These are phyloP conservation scores for Colletotrichum graminicola DNA, from an alignment of 2,329 filamentous ascomycete species.

Conservation along the genomic window DNA sequence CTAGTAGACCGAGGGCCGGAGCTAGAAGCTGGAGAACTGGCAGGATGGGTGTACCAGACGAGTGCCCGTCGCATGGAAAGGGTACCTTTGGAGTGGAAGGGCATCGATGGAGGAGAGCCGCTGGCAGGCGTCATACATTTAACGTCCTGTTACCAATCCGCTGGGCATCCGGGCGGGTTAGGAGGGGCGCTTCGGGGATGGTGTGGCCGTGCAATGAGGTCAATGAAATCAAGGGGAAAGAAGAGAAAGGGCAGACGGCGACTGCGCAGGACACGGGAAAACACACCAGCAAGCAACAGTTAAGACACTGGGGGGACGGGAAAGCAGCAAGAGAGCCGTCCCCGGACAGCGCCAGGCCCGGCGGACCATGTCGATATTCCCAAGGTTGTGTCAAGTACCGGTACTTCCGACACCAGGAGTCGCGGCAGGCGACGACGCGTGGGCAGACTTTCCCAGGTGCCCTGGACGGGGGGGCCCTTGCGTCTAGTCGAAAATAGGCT, in stretches of 20 bases:
- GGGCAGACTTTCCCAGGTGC: conserved; percentile 27
- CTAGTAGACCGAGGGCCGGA: conserved; percentile 41
- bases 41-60: conserved; percentile 29
- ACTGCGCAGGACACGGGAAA: not conserved
- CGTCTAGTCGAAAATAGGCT: conserved; percentile 30
- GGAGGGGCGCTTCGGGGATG: conserved; percentile 38
- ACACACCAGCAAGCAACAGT: conserved; percentile 18
- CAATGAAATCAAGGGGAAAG: conserved; percentile 34
- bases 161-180: conserved; percentile 33
- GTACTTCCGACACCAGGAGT: conserved; percentile 20
- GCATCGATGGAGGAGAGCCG: conserved; percentile 28
- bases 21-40: conserved; percentile 37
- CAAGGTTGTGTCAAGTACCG: conserved; percentile 36
- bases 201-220: conserved; percentile 42
- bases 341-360: conserved; percentile 36
- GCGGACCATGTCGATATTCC: conserved; percentile 37
- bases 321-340: conserved; percentile 32
- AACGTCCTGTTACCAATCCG: conserved; percentile 41
- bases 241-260: not conserved
- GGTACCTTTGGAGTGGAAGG: conserved; percentile 25
- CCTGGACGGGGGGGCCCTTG: conserved; percentile 36
- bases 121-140: conserved; percentile 43
- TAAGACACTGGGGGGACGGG: conserved; percentile 21
- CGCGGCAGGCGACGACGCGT: conserved; percentile 35
- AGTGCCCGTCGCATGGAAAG: conserved; percentile 16